These are phyloP conservation scores for Sporopachydermia lactativora DNA, from an alignment of 805 yeast species.

Conservation along the genomic window DNA sequence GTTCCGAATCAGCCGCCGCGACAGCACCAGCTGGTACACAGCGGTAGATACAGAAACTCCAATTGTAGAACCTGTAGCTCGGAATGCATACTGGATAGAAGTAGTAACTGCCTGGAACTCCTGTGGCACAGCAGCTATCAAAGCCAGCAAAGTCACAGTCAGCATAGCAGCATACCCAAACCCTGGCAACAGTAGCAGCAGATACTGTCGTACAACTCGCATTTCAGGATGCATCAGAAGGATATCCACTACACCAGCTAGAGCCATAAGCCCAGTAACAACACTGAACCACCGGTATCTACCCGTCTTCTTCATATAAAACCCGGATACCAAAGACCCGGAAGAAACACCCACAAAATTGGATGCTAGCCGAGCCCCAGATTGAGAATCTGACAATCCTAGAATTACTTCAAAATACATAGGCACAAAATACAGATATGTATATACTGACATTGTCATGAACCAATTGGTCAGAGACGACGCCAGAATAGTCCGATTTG, in stretches of 20 bases:
- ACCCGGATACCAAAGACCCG: slow-evolving; percentile 57
- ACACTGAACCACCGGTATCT: slow-evolving; percentile 38
- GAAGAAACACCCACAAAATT: slow-evolving; percentile 54
- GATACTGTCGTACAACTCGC: slow-evolving; percentile 24
- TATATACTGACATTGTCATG: slow-evolving; percentile 50
- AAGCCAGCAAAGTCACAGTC: slow-evolving; percentile 58
- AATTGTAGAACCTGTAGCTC: slow-evolving; percentile 76
- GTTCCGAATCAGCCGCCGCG: slow-evolving; percentile 15
- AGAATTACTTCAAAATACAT: slow-evolving; percentile 45
- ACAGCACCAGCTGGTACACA: slow-evolving; percentile 40
- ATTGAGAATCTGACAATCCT: slow-evolving; percentile 36
- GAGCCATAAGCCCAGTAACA: slow-evolving; percentile 25
- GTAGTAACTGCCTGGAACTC: slow-evolving; percentile 74
- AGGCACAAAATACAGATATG: slow-evolving; percentile 58
- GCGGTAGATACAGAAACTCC: slow-evolving; percentile 65
- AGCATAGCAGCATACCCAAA: slow-evolving; percentile 52
- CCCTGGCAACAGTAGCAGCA: slow-evolving; percentile 40
- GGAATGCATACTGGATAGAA: slow-evolving; percentile 77
- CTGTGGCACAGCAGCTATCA: slow-evolving; percentile 61
- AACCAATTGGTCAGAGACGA: slow-evolving; percentile 61
- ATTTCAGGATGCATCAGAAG: slow-evolving; percentile 7
- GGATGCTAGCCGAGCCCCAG: slow-evolving; percentile 33
- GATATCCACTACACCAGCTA: slow-evolving; percentile 33
- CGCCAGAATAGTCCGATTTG: slow-evolving; percentile 44
- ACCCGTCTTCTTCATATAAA: slow-evolving; percentile 55